Percentiles rank a stretch among this genome's conserved stretches.
Evolutionary conservation across 768 basidiomycete genomes (phyloP).

Genomic region (Rickenella mellea): DNA sequence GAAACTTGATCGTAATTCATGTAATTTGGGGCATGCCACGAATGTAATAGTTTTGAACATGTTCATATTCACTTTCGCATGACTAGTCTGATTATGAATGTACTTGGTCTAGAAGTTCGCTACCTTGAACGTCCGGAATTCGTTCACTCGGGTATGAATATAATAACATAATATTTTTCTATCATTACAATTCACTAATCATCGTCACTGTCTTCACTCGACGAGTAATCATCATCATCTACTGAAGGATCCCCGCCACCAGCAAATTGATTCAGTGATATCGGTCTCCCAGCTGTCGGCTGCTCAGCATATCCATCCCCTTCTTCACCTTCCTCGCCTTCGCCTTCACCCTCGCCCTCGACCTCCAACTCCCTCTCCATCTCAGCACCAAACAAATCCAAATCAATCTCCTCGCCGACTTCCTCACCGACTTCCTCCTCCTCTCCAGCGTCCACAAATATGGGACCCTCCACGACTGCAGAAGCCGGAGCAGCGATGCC

Average conservation of each 20-base stretch:
- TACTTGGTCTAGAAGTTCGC: no score
- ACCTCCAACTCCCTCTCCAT: conserved; percentile 22
- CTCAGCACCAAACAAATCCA: conserved; percentile 24
- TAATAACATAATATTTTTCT: no score
- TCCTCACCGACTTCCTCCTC: conserved; percentile 10
- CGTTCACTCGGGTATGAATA: no score
- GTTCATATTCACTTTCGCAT: no score
- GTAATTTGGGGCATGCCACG: no score
- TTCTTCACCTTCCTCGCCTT: conserved; percentile 18
- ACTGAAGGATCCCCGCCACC: conserved; percentile 24
- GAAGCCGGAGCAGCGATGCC: conserved; percentile 7
- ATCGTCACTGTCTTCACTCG: conserved; percentile 48
- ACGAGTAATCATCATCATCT: conserved; percentile 41
- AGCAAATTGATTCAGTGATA: conserved; percentile 42
- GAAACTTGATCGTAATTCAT: no score
- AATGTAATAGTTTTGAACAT: no score
- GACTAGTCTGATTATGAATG: no score
- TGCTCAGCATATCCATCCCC: conserved; percentile 6
- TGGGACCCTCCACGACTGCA: conserved; percentile 23
- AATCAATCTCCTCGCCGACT: conserved; percentile 22
- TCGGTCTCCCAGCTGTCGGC: conserved; percentile 22
- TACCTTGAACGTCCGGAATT: no score
- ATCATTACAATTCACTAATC: conserved; percentile 21
- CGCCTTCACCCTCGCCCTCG: conserved; percentile 25
- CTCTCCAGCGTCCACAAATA: conserved; percentile 21